A percentile compares a stretch with the other conserved stretches of the same genome.
Conservation (phyloP, 192 early-diverging fungal genomes). For the Hyaloraphidium curvatum region DNA sequence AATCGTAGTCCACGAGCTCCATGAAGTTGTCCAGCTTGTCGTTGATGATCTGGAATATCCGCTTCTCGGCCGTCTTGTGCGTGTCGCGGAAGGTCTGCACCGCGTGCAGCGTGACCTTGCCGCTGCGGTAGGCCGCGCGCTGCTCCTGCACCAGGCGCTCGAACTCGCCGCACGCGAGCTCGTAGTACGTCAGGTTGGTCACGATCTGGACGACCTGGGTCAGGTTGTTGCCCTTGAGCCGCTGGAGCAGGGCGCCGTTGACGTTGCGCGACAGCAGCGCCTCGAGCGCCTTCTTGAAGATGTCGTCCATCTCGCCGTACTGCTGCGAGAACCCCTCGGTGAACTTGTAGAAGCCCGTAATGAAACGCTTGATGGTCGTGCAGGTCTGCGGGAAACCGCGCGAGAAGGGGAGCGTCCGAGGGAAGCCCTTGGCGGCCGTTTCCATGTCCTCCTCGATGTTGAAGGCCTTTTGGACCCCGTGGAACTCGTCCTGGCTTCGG, state of each 20-base stretch:
- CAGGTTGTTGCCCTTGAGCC: conserved; percentile 45
- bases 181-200: conserved; percentile 60
- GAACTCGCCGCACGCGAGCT: conserved; percentile 44
- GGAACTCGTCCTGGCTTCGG: conserved; percentile 36
- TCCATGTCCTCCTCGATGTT: too few relatives aligned
- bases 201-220: conserved; percentile 70
- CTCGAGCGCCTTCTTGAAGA: conserved; percentile 53
- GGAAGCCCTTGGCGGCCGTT: conserved; percentile 44
- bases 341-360: conserved; percentile 64
- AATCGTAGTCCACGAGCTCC: conserved; percentile 64
- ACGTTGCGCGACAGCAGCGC: conserved; percentile 47
- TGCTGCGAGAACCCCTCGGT: conserved; percentile 65
- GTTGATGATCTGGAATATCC: conserved; percentile 59
- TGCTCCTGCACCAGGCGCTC: conserved; percentile 53
- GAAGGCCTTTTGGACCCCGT: too few relatives aligned
- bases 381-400: conserved; percentile 55
- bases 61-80: conserved; percentile 47
- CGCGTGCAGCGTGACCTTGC: conserved; percentile 37
- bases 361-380: conserved; percentile 44
- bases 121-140: conserved; percentile 33
- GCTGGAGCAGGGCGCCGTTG: conserved; percentile 40
- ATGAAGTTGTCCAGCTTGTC: conserved; percentile 64
- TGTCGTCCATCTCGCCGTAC: conserved; percentile 71
- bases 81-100: conserved; percentile 47
- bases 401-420: conserved; percentile 58